Conservation (phyloP, 257 asterid species). For the Jacaranda mimosifolia region DNA sequence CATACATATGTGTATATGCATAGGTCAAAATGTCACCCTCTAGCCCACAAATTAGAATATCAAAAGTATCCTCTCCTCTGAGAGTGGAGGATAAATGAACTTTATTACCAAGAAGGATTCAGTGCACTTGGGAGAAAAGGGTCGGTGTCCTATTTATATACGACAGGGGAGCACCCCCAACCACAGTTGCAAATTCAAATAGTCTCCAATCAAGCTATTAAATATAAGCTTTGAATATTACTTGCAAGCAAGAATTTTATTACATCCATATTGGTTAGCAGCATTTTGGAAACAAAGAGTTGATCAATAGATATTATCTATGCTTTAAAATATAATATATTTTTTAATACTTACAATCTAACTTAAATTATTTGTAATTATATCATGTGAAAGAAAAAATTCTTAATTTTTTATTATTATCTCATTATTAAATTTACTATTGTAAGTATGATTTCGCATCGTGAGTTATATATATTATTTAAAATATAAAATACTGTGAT, state of each 20-base stretch:
- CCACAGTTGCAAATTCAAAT: background rate
- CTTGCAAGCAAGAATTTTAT: too few relatives aligned
- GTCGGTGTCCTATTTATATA: conserved; percentile 51
- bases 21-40: background rate
- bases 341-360: too few relatives aligned
- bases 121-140: conserved; percentile 55
- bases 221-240: background rate
- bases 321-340: too few relatives aligned
- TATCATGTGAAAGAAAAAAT: too few relatives aligned
- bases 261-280: too few relatives aligned
- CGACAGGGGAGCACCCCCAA: conserved; percentile 40
- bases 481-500: background rate
- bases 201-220: background rate
- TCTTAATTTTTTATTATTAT: too few relatives aligned
- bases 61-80: conserved; percentile 35
- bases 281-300: too few relatives aligned
- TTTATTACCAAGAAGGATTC: conserved; percentile 42
- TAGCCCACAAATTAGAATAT: conserved; percentile 7
- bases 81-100: conserved; percentile 34
- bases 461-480: too few relatives aligned
- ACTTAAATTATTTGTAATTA: too few relatives aligned
- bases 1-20: too few relatives aligned
- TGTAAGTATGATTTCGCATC: too few relatives aligned
- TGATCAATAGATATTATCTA: too few relatives aligned
- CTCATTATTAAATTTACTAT: background rate